Base-by-base conservation (phyloP, 1,284 basidiomycete species). In the Inonotus obliquus region DNA sequence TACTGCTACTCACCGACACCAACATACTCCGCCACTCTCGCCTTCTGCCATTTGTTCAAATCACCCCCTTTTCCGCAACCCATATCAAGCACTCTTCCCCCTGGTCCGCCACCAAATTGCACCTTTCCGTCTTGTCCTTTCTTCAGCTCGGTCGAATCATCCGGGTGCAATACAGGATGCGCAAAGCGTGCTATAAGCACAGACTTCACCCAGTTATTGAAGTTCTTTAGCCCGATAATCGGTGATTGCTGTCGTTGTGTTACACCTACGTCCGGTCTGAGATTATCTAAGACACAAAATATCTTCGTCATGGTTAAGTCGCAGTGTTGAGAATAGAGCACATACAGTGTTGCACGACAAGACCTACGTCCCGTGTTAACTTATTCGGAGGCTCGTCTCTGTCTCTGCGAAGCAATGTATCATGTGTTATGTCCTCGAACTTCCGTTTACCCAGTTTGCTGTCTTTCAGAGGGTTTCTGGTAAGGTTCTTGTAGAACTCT, bases 131-230 rank as follows among this genome's bases (percentile, higher is more conserved):
- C 74, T 47, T 74, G 72, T 59, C 72, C 71, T 14, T 76, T 73
- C 38, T 75, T 68, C 11, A 69, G 71, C n/a, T 63, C 63, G 39
- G 60, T 65, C 29, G 68, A 69, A 29, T 72, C 69, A 49, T 73
- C 71, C 45, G 68, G 64, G 63, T 75, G 71, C 27, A 89, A 77
- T 38, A 76, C 82, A 14, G 87, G 85, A 70, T 87, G 85, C 1
- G 87, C 88, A 71, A 93, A 96, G 58, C 88, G 89, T 7, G 89
- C 89, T 69, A 98, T 96, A 64, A 98, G 81, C 10, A 97, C 93
- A 13, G 92, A 94, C 75, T 98, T 98, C 69, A 98, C 88, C 96
- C 97, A 99, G 76, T 99, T 99, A 78, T 99, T 99, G 79, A 98
- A 99, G 72, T 86, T 92, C 74, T 96, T 96, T 60, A 99, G 81